Conservation (phyloP, 2,329 filamentous ascomycete species). For the Epichloe elymi region DNA sequence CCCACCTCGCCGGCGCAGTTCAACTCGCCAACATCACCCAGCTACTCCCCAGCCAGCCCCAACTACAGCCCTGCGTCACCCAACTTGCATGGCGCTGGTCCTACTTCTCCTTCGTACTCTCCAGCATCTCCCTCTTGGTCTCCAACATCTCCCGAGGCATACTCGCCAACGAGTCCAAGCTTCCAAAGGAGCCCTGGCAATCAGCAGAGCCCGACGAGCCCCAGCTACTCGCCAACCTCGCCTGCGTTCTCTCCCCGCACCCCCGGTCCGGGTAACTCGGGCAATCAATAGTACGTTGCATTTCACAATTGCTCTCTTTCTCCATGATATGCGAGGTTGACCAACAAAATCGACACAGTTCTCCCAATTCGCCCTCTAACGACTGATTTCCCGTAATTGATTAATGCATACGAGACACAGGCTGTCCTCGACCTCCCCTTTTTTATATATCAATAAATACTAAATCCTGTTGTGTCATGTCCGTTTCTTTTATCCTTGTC, state of each 20-base stretch:
- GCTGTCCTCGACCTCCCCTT: conserved; percentile 13
- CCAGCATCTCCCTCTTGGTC: conserved; percentile 69
- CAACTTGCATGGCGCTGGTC: conserved; percentile 30
- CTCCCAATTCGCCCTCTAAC: conserved; percentile 30
- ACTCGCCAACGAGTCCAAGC: conserved; percentile 50
- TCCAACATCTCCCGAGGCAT: conserved; percentile 54
- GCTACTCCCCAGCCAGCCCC: conserved; percentile 58
- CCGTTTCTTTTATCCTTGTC: not conserved
- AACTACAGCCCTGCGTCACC: conserved; percentile 60
- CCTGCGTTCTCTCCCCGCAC: conserved; percentile 33
- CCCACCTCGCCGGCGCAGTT: conserved; percentile 62
- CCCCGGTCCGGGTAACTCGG: conserved; percentile 29
- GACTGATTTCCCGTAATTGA: conserved; percentile 21
- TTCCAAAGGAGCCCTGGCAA: conserved; percentile 43
- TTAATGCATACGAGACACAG: conserved; percentile 22
- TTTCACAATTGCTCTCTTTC: not conserved
- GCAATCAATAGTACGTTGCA: conserved; percentile 29
- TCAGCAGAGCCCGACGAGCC: conserved; percentile 50
- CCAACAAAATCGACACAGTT: conserved; percentile 16
- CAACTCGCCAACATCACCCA: conserved; percentile 62
- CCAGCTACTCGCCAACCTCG: conserved; percentile 56
- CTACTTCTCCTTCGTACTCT: conserved; percentile 48
- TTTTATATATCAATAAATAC: conserved; percentile 11
- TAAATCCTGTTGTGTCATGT: not conserved
- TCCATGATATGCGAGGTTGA: not conserved